phyloP scores from a whole-genome alignment of 768 basidiomycete genomes.

The Suillus fuscotomentosus region DNA sequence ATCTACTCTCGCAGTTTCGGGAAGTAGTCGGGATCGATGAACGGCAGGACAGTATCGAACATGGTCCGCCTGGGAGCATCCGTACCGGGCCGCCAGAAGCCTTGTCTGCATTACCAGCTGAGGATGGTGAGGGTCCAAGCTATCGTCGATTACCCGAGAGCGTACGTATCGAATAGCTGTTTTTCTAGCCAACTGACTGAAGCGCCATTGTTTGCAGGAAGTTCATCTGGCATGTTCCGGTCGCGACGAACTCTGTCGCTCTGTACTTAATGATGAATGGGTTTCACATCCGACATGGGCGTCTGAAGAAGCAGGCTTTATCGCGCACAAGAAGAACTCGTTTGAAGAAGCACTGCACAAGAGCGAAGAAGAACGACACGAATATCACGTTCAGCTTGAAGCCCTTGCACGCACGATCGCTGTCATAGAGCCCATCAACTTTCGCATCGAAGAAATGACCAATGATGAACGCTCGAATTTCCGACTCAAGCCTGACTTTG shows the following conservation, averaged over 20 bases:
- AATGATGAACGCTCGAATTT: conserved; percentile 81
- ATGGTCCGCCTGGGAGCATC: conserved; percentile 77
- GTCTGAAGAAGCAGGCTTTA: conserved; percentile 92
- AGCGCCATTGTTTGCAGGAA: conserved; percentile 54
- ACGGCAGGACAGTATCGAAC: conserved; percentile 53
- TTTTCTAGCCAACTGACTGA: neutral
- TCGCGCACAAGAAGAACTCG: conserved; percentile 93
- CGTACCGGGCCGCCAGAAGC: conserved; percentile 76
- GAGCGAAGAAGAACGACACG: conserved; percentile 97
- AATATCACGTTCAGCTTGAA: conserved; percentile 95
- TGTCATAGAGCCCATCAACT: conserved; percentile 82
- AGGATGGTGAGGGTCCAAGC: conserved; percentile 88
- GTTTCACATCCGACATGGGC: conserved; percentile 99
- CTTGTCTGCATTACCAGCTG: conserved; percentile 74
- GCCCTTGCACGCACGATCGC: conserved; percentile 88
- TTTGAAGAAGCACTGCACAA: conserved; percentile 96
- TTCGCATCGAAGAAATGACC: conserved; percentile 85
- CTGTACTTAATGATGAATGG: conserved; percentile 97
- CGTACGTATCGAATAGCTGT: conserved; percentile 49
- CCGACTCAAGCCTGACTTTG: conserved; percentile 83
- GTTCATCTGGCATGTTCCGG: conserved; percentile 88
- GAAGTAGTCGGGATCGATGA: conserved; percentile 82
- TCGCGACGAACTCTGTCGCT: conserved; percentile 90
- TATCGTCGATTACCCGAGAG: conserved; percentile 87
- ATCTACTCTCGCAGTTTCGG: conserved; percentile 82